Conservation (phyloP, 129 eudicot genomes). For the Flaveria robusta region DNA sequence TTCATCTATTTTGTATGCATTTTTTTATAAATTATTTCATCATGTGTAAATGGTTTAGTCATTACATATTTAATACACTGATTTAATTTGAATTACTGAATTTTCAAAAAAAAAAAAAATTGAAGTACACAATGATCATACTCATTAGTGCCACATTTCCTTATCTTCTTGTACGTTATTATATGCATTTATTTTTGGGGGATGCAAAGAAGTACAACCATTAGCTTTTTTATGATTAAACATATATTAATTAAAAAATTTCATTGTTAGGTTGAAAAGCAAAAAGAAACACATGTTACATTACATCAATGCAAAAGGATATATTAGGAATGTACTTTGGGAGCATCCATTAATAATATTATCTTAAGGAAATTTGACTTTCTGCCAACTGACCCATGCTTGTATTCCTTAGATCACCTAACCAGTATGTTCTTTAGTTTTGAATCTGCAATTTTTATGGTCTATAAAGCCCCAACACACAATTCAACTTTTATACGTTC, state of each 20-base stretch:
- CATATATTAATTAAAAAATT: neutral
- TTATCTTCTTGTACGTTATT: conserved; percentile 24
- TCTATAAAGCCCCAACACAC: conserved; percentile 39
- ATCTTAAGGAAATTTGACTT: conserved; percentile 40
- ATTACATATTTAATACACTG: neutral
- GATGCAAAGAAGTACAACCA: conserved; percentile 29
- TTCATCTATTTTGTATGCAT: neutral
- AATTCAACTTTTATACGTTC: conserved; percentile 31
- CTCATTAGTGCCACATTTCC: conserved; percentile 26
- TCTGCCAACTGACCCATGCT: conserved; percentile 34
- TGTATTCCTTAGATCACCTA: conserved; percentile 34
- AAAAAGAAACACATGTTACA: conserved; percentile 31
- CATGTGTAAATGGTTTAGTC: neutral
- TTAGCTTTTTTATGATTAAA: conserved; percentile 23
- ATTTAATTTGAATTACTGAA: neutral
- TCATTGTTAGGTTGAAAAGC: neutral
- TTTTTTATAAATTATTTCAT: neutral
- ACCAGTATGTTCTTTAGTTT: conserved; percentile 21
- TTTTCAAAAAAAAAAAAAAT: neutral
- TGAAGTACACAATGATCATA: conserved; percentile 11
- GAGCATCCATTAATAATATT: conserved; percentile 40
- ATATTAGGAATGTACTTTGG: conserved; percentile 42
- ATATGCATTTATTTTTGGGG: conserved; percentile 6
- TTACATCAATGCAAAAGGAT: conserved; percentile 40
- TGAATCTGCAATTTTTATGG: conserved; percentile 24